Percentiles rank a stretch among this genome's conserved stretches.
Conservation (phyloP, 495 filamentous ascomycete genomes). For the Chlorociboria aeruginascens region DNA sequence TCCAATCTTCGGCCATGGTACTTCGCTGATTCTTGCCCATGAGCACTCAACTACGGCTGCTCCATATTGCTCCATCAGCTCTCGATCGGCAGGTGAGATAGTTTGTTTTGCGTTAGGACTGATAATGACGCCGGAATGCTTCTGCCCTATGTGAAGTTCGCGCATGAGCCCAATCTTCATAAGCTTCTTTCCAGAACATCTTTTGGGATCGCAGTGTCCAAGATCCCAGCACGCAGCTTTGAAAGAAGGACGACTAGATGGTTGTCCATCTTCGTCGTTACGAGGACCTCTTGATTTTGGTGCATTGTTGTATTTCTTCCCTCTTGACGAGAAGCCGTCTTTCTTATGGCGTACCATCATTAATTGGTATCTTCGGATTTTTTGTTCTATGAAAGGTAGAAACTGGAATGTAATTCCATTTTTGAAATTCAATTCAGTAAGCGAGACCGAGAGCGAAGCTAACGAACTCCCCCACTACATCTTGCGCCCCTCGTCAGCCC, state of each 20-base stretch:
- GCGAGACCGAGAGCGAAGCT: not conserved
- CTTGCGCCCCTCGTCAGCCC: not conserved
- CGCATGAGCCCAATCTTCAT: slow-evolving; percentile 90
- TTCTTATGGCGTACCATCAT: slow-evolving; percentile 91
- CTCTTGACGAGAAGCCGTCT: slow-evolving; percentile 58
- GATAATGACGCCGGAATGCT: slow-evolving; percentile 80
- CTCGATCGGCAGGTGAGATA: slow-evolving; percentile 68
- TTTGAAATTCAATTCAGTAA: not conserved
- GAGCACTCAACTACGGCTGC: slow-evolving; percentile 96
- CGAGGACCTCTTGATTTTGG: slow-evolving; percentile 35
- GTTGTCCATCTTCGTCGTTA: slow-evolving; percentile 22
- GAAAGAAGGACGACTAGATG: slow-evolving; percentile 48
- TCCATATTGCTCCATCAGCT: slow-evolving; percentile 73
- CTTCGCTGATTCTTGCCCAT: slow-evolving; percentile 85
- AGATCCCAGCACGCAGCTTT: slow-evolving; percentile 97
- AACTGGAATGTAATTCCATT: not conserved
- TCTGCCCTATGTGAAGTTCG: slow-evolving; percentile 82
- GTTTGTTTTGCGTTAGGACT: slow-evolving; percentile 84
- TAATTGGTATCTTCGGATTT: not conserved
- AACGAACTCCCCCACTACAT: slow-evolving; percentile 12
- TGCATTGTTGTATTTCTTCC: slow-evolving; percentile 43
- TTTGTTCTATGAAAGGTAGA: not conserved
- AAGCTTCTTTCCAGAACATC: slow-evolving; percentile 89
- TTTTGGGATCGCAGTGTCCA: slow-evolving; percentile 92
- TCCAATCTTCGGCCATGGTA: slow-evolving; percentile 83